phyloP scores from a whole-genome alignment of 139 green algal species.

The Chlorella sp. region DNA sequence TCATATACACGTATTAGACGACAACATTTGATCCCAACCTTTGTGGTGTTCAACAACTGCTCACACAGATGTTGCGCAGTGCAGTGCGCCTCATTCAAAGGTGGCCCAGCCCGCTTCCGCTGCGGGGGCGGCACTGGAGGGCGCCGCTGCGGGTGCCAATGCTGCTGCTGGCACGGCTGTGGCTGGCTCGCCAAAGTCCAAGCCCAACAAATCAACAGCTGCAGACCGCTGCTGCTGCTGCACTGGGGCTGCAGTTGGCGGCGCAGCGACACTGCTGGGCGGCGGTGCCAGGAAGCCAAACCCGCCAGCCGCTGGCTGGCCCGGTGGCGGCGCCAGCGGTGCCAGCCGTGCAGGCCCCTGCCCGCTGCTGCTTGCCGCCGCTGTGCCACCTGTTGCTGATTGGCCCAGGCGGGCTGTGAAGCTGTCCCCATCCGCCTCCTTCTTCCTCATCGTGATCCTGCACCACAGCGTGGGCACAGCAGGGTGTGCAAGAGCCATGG shows the following conservation, averaged over 20 bases:
- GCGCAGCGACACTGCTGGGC: neutral
- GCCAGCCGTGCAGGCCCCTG: neutral
- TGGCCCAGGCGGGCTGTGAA: slow-evolving; percentile 41
- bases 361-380: neutral
- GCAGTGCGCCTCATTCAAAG: slow-evolving; percentile 36
- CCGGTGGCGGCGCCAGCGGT: slow-evolving; percentile 25
- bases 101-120: slow-evolving; percentile 41
- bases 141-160: neutral
- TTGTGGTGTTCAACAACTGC: no score
- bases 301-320: neutral
- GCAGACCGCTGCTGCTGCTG: neutral
- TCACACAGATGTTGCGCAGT: no score
- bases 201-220: slow-evolving; percentile 13
- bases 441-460: slow-evolving; percentile 49
- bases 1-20: no score
- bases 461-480: neutral
- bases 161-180: neutral
- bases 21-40: no score
- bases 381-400: neutral
- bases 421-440: slow-evolving; percentile 36
- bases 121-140: neutral
- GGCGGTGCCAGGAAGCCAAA: slow-evolving; percentile 1
- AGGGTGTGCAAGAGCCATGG: neutral
- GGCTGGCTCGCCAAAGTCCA: neutral
- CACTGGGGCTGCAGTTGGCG: neutral